phyloP scores from a whole-genome alignment of 2,329 filamentous ascomycete species.

The Pseudocercospora vitis region DNA sequence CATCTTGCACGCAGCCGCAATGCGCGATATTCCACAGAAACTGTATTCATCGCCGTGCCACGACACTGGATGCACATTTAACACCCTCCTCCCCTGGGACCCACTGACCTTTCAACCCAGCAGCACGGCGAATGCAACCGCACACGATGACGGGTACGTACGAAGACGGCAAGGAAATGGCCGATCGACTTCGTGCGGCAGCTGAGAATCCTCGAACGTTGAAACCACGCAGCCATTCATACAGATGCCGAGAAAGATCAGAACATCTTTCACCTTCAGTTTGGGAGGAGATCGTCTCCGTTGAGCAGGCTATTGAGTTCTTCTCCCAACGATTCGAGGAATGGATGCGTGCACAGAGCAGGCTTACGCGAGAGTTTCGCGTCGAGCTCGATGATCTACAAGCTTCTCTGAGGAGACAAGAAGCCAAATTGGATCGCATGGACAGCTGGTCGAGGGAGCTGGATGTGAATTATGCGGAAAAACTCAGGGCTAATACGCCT shows the following conservation, averaged over 20 bases:
- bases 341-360: not conserved
- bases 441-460: not conserved
- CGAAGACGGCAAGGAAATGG: not conserved
- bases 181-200: not conserved
- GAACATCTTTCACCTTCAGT: no score
- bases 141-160: not conserved
- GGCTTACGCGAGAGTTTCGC: not conserved
- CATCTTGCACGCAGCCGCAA: not conserved
- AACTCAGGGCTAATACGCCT: no score
- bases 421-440: not conserved
- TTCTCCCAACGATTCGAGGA: constrained; percentile 5
- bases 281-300: not conserved
- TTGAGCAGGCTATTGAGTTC: not conserved
- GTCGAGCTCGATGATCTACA: not conserved
- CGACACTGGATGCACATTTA: no score
- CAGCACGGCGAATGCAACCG: not conserved
- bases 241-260: no score
- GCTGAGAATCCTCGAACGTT: not conserved
- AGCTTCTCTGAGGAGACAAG: not conserved
- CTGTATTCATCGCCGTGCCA: not conserved
- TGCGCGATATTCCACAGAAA: not conserved
- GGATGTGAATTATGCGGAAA: not conserved
- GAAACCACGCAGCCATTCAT: no score
- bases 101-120: not conserved
- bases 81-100: not conserved